A percentile compares a stretch with the other conserved stretches of the same genome.
phyloP scores from a whole-genome alignment of 2,329 filamentous ascomycete species.

The Hypomyces perniciosus region DNA sequence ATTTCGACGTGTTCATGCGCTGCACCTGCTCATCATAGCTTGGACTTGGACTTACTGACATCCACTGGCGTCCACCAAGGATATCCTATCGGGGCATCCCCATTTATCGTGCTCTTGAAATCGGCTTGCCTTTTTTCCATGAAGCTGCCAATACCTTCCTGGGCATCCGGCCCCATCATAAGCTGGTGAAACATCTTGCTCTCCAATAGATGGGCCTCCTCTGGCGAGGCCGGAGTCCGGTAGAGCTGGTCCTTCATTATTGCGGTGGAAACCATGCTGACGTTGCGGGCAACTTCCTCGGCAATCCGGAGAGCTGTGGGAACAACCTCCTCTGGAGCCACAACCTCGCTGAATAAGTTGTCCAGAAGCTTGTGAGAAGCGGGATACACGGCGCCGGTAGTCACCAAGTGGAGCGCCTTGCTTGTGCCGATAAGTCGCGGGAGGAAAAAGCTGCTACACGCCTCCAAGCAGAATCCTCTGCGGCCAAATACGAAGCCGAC shows the following conservation, averaged over 20 bases:
- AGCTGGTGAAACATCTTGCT: conserved; percentile 57
- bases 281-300: conserved; percentile 59
- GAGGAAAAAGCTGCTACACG: conserved; percentile 64
- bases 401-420: conserved; percentile 58
- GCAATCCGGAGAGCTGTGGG: conserved; percentile 60
- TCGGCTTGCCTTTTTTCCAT: conserved; percentile 59
- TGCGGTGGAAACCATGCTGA: conserved; percentile 56
- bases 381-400: conserved; percentile 58
- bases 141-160: conserved; percentile 64
- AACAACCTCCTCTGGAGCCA: conserved; percentile 56
- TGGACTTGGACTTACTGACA: conserved; percentile 21
- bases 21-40: conserved; percentile 15
- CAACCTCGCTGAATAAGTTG: conserved; percentile 60
- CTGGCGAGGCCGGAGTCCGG: conserved; percentile 50
- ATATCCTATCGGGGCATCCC: conserved; percentile 53
- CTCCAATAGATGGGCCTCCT: conserved; percentile 67
- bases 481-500: conserved; percentile 70
- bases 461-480: conserved; percentile 67
- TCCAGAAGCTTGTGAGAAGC: conserved; percentile 45
- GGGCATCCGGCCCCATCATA: conserved; percentile 52
- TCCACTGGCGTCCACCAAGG: conserved; percentile 60
- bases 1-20: no score
- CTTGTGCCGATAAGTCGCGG: conserved; percentile 62
- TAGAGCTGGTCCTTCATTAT: conserved; percentile 70
- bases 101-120: conserved; percentile 55